Evolutionary conservation across 441 rosid species (phyloP).

Genomic region (Eutrema salsugineum): DNA sequence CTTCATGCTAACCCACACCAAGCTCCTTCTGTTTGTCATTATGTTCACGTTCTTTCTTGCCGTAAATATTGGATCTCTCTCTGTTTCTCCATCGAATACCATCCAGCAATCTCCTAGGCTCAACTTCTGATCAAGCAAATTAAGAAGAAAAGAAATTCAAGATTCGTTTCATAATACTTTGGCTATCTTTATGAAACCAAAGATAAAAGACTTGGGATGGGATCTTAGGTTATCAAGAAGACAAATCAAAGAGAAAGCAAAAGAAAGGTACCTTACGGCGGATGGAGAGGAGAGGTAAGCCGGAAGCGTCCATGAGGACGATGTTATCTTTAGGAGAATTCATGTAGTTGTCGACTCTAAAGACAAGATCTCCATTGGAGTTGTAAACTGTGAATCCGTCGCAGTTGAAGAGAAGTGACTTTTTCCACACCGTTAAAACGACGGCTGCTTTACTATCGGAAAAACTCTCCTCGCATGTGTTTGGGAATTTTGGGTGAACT

Average conservation of each 20-base stretch:
- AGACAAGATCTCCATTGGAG: slow-evolving; percentile 64
- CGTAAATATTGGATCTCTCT: slow-evolving; percentile 46
- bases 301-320: slow-evolving; percentile 87
- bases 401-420: slow-evolving; percentile 87
- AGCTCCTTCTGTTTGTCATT: slow-evolving; percentile 40
- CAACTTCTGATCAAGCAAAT: slow-evolving; percentile 44
- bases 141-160: neutral
- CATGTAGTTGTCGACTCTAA: slow-evolving; percentile 84
- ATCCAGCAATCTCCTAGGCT: slow-evolving; percentile 78
- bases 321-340: slow-evolving; percentile 51
- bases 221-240: neutral
- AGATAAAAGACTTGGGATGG: neutral
- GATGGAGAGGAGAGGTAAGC: slow-evolving; percentile 82
- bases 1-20: slow-evolving; percentile 46
- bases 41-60: slow-evolving; percentile 55
- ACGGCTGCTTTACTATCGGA: slow-evolving; percentile 23
- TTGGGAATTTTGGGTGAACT: slow-evolving; percentile 28
- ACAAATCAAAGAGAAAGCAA: neutral
- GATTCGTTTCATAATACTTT: neutral
- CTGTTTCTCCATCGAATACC: slow-evolving; percentile 75
- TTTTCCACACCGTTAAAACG: slow-evolving; percentile 88
- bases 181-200: neutral
- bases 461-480: slow-evolving; percentile 9
- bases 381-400: slow-evolving; percentile 87
- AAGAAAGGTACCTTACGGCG: slow-evolving; percentile 70